phyloP scores from a whole-genome alignment of 2,329 filamentous ascomycete genomes.

The Aspergillus fijiensis region DNA sequence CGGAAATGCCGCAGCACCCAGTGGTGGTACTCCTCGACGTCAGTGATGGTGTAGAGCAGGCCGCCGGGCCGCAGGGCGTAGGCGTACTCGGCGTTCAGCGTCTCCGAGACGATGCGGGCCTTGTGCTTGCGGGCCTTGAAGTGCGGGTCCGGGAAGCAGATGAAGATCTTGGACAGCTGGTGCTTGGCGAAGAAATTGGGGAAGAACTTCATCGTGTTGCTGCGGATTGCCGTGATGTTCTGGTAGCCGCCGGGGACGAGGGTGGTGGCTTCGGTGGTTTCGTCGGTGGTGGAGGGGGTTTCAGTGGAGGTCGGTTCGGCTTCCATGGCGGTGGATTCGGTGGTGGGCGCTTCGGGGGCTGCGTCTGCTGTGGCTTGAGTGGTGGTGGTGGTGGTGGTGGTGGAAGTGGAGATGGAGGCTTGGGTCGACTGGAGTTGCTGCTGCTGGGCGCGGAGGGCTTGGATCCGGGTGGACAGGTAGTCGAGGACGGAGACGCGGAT shows the following conservation, averaged over 20 bases:
- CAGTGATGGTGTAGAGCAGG: conserved; percentile 92
- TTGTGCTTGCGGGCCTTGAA: conserved; percentile 99
- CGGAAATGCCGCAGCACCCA: conserved; percentile 93
- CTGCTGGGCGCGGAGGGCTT: conserved; percentile 64
- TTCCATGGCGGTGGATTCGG: neutral
- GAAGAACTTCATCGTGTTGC: conserved; percentile 99
- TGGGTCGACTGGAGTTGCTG: conserved; percentile 24
- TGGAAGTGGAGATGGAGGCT: conserved; percentile 2
- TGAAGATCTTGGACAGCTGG: conserved; percentile 88
- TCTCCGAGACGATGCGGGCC: conserved; percentile 85
- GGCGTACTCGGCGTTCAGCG: conserved; percentile 89
- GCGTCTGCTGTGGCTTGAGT: neutral
- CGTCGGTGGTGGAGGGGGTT: neutral
- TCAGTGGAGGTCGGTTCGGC: conserved; percentile 2
- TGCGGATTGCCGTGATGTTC: conserved; percentile 84
- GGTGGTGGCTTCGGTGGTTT: conserved; percentile 7
- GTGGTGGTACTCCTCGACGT: conserved; percentile 87
- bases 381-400: conserved; percentile 3
- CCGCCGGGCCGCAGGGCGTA: conserved; percentile 81
- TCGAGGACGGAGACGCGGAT: conserved; percentile 87
- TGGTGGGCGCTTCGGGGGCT: neutral
- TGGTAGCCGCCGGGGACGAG: conserved; percentile 60
- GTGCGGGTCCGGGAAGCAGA: conserved; percentile 97
- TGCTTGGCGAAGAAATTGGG: conserved; percentile 87
- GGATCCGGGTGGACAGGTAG: conserved; percentile 85